Evolutionary conservation across 192 early-diverging fungal genomes (phyloP).

Genomic region (Dimargaris cristalligena): DNA sequence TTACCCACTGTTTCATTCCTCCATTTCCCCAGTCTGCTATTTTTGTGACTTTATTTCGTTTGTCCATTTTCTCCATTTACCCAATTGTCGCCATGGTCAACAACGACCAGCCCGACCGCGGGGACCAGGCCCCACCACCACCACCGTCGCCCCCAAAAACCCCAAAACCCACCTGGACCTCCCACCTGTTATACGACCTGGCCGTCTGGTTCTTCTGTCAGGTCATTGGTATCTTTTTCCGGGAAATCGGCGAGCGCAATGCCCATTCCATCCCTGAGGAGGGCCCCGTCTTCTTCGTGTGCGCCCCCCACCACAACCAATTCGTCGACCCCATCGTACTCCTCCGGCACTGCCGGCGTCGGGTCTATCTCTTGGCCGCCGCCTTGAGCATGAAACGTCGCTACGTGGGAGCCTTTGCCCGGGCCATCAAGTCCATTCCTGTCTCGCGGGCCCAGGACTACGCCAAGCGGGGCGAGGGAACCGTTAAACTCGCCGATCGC

Average conservation of each 20-base stretch:
- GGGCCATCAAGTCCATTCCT: slow-evolving; percentile 66
- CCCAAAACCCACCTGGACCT: too few relatives aligned
- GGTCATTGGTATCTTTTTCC: slow-evolving; percentile 63
- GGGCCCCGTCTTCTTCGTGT: slow-evolving; percentile 91
- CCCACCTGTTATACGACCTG: slow-evolving; percentile 42
- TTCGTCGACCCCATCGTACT: slow-evolving; percentile 92
- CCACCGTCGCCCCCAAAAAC: too few relatives aligned
- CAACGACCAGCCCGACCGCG: too few relatives aligned
- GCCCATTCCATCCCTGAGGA: slow-evolving; percentile 63
- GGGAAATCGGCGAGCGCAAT: slow-evolving; percentile 74
- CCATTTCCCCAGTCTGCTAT: too few relatives aligned
- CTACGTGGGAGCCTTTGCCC: slow-evolving; percentile 69
- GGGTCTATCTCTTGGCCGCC: slow-evolving; percentile 63
- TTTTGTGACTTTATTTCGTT: too few relatives aligned
- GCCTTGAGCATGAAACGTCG: slow-evolving; percentile 75
- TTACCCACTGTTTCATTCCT: too few relatives aligned
- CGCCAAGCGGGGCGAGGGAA: slow-evolving; percentile 51
- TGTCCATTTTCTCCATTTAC: too few relatives aligned
- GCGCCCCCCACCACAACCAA: slow-evolving; percentile 64
- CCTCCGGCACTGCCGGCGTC: slow-evolving; percentile 59
- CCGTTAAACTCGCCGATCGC: slow-evolving; percentile 44
- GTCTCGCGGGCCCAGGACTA: slow-evolving; percentile 88
- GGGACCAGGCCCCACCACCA: too few relatives aligned
- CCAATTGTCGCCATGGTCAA: too few relatives aligned
- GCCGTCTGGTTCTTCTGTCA: slow-evolving; percentile 45